A percentile compares a stretch with the other conserved stretches of the same genome.
phyloP scores from a whole-genome alignment of 441 rosid genomes.

The Adansonia grandidieri region DNA sequence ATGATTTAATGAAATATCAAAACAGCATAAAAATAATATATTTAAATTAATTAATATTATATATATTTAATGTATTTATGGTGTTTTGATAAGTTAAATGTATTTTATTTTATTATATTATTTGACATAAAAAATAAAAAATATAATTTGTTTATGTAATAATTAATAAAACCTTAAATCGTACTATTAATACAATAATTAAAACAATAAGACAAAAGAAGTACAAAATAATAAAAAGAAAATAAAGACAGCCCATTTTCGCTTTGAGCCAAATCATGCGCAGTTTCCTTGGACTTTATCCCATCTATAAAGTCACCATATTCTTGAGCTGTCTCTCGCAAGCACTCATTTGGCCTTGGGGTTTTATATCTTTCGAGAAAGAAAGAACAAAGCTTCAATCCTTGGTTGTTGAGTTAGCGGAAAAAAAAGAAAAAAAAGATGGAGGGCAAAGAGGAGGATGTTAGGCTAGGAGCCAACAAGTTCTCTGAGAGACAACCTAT shows the following conservation, averaged over 20 bases:
- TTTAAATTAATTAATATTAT: no score
- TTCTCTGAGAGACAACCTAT: slow-evolving; percentile 54
- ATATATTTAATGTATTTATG: no score
- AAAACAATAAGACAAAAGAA: not conserved
- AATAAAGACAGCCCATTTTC: slow-evolving; percentile 22
- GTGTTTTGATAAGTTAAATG: no score
- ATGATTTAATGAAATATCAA: no score
- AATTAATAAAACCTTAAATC: not conserved
- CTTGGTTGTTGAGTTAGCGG: not conserved
- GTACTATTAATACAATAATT: not conserved
- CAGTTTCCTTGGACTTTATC: not conserved
- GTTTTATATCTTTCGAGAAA: not conserved
- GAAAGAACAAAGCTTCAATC: not conserved
- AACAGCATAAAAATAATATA: no score
- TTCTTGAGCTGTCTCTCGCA: not conserved
- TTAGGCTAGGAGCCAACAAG: slow-evolving; percentile 52
- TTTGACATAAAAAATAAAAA: no score
- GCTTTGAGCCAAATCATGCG: slow-evolving; percentile 14
- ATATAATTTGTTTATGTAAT: no score
- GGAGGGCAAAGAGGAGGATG: slow-evolving; percentile 63
- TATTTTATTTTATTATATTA: no score
- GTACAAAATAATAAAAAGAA: not conserved
- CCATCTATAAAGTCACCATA: slow-evolving; percentile 41
- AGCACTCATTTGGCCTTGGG: not conserved
- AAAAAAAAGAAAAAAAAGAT: slow-evolving; percentile 20